Percentiles rank a stretch among this genome's conserved stretches.
phyloP scores from a whole-genome alignment of 1,284 basidiomycete species.

The Fomitopsis palustris region DNA sequence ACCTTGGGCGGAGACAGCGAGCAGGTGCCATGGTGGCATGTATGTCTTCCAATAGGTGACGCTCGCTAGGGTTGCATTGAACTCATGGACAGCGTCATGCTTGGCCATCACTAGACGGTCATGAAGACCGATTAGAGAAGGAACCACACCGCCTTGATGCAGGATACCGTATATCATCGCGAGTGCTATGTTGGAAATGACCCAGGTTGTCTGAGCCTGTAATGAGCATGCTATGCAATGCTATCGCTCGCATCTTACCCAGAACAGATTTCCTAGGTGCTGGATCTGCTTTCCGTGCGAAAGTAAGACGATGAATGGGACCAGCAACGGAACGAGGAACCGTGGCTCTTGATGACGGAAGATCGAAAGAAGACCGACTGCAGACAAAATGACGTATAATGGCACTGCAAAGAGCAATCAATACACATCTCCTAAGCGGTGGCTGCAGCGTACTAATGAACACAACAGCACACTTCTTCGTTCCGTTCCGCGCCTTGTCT shows the following conservation, averaged over 20 bases:
- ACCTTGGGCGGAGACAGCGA: constrained; percentile 29
- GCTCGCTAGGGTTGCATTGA: constrained; percentile 7
- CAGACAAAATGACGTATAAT: constrained; percentile 27
- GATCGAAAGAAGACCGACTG: constrained; percentile 29
- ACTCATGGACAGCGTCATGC: not conserved
- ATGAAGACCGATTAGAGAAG: constrained; percentile 34
- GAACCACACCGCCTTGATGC: constrained; percentile 40
- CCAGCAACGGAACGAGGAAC: constrained; percentile 36
- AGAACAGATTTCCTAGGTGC: constrained; percentile 29
- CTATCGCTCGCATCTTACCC: constrained; percentile 25
- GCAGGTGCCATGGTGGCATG: constrained; percentile 35
- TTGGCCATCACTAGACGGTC: constrained; percentile 12
- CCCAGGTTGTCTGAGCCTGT: constrained; percentile 26
- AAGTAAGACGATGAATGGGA: constrained; percentile 30
- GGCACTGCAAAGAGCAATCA: constrained; percentile 18
- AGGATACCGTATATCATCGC: constrained; percentile 34
- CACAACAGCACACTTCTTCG: not conserved
- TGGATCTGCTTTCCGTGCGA: constrained; percentile 23
- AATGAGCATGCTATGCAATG: not conserved
- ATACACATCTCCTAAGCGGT: not conserved
- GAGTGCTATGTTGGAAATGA: constrained; percentile 28
- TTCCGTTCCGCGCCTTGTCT: not conserved
- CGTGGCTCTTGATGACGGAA: constrained; percentile 41
- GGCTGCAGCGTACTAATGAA: not conserved
- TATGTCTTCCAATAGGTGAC: constrained; percentile 42